Evolutionary conservation across 257 asterid species (phyloP), one percentile per base, ranked within the genome.

Genomic region (Dorcoceras hygrometricum): DNA sequence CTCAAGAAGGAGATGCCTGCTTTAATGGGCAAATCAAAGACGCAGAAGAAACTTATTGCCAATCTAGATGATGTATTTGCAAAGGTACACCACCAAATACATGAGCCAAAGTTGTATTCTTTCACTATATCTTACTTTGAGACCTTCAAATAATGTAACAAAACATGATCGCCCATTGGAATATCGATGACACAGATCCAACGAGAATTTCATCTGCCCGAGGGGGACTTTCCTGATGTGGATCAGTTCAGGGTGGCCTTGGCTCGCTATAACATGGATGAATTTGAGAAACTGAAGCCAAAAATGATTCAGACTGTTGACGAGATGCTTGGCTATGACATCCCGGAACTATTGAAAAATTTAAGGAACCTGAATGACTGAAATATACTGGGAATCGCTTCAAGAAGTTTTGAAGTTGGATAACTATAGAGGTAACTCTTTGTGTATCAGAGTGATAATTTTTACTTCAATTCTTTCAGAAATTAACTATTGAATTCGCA

Each of bases 1-100:
- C 96, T 92, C 51, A 92, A 92, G 68, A 92, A 84, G 60, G 97
- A 92, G 80, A 92, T 92, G 98, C 98, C 97, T 6, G 60, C 96
- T 54, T 63, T 92, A 65, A 80, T 89, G 83, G 98, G 98, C 27
- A 92, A 92, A 75, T 64, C 95, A 18, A 92, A 92, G 79, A 25
- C 96, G 23, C 98, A 92, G 67, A 72, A 75, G 43, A 66, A 74
- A 51, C 93, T 92, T 2, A 78, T 82, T 43, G 81, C 71, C 29
- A 92, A 84, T 58, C 92, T 92, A 59, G 95, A 84, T 23, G 65
- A 62, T 22, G 79, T 78, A 26, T 92, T 92, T 24, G 85, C 78
- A n/a, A 89, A 92, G 95, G 98, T 86, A 53, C 14, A 43, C 20
- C 53, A 16, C 53, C 6, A 6, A 16, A 43, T 43, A 43, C 53